Base-by-base conservation (phyloP, 805 yeast genomes). In the Zygoascus flipseniorum region DNA sequence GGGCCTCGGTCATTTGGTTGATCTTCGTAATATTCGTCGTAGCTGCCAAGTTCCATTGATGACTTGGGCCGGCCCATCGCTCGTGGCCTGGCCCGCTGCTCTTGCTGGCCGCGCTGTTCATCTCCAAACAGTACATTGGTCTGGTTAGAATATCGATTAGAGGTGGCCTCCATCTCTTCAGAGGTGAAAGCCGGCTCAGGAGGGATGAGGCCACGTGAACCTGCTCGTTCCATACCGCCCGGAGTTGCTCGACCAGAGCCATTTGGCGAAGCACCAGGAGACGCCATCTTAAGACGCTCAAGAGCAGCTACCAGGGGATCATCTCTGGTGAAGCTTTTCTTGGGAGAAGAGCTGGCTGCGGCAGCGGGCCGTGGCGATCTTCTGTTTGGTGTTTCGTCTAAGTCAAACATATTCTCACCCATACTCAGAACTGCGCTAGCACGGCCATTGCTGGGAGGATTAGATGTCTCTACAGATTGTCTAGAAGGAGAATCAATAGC, bases 241-340 rank as follows among this genome's bases (percentile, higher is more conserved):
- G 44, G 44, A 8, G 26, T 42, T 32, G 44, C n/a, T 39, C 45
- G n/a, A 5, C 42, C 23, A 16, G 51, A 19, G 20, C 42, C 31
- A 16, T 52, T 37, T 1, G n/a, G 41, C 28, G 18, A 41, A 13
- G 43, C 19, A 16, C 41, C 20, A 16, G 56, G 54, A 19, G 63
- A 54, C 4, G 39, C 39, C 35, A 58, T 50, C 60, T 69, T 70
- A 47, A 72, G 62, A 13, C 73, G 75, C 54, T 76, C 78, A 51
- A 80, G 64, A 1, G 82, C 82, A 2, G 80, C 78, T 35, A 79
- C 74, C 45, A 81, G 64, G 8, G 83, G 83, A 59, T 80, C 82
- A n/a, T 58, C 58, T 48, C 60, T 51, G 9, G 64, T 53, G 54
- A 57, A 35, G 20, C 46, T 32, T 52, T 54, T 56, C 47, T 59